Evolutionary conservation across 345 rosid genomes (phyloP).

Genomic region (Eucalyptus paniculata): DNA sequence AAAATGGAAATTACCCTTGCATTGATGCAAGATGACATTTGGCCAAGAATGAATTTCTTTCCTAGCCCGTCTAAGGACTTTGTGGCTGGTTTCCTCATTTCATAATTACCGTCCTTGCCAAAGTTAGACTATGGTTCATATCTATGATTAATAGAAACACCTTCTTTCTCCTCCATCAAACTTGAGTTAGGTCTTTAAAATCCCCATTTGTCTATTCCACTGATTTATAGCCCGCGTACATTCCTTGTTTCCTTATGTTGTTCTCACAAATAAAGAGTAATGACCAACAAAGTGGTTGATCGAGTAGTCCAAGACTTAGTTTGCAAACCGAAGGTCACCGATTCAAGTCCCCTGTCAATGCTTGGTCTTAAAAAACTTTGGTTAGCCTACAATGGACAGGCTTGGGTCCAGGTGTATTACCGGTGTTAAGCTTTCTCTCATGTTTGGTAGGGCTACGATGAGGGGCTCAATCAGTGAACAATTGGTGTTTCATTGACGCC

Average conservation of each 20-base stretch:
- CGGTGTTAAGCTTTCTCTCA: background rate
- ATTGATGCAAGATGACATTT: background rate
- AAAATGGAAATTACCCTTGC: background rate
- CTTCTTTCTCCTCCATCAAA: background rate
- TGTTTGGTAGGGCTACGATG: background rate
- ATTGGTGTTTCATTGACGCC: background rate
- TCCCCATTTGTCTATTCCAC: background rate
- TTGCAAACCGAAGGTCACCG: background rate
- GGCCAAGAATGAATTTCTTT: background rate
- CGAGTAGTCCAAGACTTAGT: background rate
- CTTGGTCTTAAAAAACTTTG: background rate
- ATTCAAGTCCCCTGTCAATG: background rate
- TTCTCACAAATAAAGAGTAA: background rate
- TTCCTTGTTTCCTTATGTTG: background rate
- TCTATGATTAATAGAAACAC: background rate
- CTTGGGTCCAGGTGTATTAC: background rate
- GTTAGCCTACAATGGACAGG: background rate
- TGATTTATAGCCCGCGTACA: background rate
- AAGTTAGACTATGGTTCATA: background rate
- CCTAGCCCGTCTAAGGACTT: background rate
- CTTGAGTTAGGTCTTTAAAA: background rate
- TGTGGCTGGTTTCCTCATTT: background rate
- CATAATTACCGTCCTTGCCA: background rate
- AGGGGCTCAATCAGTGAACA: background rate
- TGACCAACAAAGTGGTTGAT: background rate